Conservation (phyloP, 2,329 filamentous ascomycete species). For the Beauveria sp. region DNA sequence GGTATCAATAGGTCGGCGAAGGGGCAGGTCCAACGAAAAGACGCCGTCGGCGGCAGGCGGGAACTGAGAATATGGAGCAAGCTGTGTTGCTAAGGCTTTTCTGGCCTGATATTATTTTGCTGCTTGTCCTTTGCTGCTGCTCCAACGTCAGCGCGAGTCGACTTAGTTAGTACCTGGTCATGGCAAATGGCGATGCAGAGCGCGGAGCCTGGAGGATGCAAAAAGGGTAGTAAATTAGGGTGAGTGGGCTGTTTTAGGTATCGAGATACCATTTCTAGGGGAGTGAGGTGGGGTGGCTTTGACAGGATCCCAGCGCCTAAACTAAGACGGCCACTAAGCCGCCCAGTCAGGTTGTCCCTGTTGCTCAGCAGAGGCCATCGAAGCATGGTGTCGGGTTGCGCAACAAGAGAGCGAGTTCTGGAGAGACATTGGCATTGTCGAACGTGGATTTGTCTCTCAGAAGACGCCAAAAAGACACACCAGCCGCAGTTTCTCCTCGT, state of each 20-base stretch:
- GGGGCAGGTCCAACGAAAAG: not conserved
- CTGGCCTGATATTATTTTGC: not conserved
- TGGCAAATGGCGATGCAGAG: not conserved
- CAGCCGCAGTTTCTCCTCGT: not conserved
- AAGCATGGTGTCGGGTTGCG: not conserved
- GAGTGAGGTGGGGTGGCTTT: not conserved
- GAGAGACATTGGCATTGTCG: not conserved
- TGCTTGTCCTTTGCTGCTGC: not conserved
- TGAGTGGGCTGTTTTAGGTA: not conserved
- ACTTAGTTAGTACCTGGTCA: not conserved
- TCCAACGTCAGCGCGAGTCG: constrained; percentile 4
- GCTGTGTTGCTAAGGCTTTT: not conserved
- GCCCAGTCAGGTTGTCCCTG: not conserved
- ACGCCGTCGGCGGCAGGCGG: not conserved
- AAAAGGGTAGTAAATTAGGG: not conserved
- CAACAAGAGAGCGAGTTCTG: no score
- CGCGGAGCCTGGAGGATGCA: not conserved
- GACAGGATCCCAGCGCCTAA: not conserved
- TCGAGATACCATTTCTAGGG: not conserved
- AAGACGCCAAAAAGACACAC: not conserved
- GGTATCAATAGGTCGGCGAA: not conserved
- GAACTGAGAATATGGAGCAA: not conserved
- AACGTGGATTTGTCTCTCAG: not conserved
- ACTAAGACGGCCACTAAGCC: not conserved
- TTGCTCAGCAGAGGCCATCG: constrained; percentile 1